Percentiles rank a stretch among this genome's conserved stretches.
phyloP scores from a whole-genome alignment of 768 basidiomycete genomes.

The Cystobasidium tubakii region DNA sequence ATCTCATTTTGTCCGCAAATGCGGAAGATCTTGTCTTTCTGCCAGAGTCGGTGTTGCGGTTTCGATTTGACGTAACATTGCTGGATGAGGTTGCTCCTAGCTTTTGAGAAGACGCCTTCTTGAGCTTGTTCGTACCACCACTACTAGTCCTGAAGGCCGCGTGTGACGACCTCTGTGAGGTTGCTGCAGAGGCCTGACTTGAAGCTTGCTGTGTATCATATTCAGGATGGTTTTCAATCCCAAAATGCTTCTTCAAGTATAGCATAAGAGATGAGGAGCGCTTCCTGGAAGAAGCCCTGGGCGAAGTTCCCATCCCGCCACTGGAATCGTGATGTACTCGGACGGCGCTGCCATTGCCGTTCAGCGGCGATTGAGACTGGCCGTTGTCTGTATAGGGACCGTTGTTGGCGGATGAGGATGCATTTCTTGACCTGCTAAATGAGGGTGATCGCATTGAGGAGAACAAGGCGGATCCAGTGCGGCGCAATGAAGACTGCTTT shows the following conservation, averaged over 20 bases:
- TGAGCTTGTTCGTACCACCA: background rate
- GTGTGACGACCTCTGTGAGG: background rate
- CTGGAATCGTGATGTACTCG: background rate
- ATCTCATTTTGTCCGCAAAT: constrained; percentile 28
- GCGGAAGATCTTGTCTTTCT: constrained; percentile 11
- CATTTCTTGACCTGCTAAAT: background rate
- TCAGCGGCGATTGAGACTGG: background rate
- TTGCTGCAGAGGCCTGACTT: background rate
- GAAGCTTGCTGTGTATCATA: background rate
- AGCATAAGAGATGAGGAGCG: background rate
- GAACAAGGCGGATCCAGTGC: constrained; percentile 6
- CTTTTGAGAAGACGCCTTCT: background rate
- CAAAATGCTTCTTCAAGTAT: background rate
- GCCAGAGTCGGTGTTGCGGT: background rate
- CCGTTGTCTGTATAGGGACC: background rate
- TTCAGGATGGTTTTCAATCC: background rate
- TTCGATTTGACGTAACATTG: background rate
- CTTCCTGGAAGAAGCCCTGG: background rate
- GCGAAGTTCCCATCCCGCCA: background rate
- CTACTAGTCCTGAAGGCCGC: background rate
- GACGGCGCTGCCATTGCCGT: background rate
- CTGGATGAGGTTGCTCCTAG: background rate
- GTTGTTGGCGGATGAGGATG: background rate
- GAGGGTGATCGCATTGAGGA: constrained; percentile 14
- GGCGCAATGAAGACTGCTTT: constrained; percentile 2